Percentiles rank a stretch among this genome's conserved stretches.
Evolutionary conservation across 192 early-diverging fungal species (phyloP).

Genomic region (Coemansia furcata): DNA sequence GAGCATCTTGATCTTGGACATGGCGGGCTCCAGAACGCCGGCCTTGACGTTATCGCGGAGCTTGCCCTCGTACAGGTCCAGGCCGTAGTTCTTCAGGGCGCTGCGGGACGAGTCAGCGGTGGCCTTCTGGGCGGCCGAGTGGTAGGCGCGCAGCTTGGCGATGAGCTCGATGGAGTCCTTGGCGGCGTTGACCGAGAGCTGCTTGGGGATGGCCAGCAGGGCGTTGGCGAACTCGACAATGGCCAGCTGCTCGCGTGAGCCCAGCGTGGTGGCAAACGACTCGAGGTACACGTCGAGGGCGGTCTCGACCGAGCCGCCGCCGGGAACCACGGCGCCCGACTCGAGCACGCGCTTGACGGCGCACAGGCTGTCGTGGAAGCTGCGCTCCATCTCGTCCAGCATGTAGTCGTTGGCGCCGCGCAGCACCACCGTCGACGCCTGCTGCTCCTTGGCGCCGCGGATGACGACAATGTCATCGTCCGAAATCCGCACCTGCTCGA

Average conservation of each 20-base stretch:
- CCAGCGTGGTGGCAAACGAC: slow-evolving; percentile 95
- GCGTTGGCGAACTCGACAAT: slow-evolving; percentile 97
- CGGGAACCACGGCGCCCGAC: slow-evolving; percentile 92
- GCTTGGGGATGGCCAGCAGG: slow-evolving; percentile 95
- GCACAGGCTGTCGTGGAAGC: slow-evolving; percentile 91
- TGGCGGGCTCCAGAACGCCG: slow-evolving; percentile 95
- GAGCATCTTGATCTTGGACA: slow-evolving; percentile 97
- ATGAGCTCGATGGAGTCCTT: slow-evolving; percentile 98
- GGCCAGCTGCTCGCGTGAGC: slow-evolving; percentile 96
- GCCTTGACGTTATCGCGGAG: slow-evolving; percentile 90
- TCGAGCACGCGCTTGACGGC: slow-evolving; percentile 97
- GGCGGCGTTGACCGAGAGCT: slow-evolving; percentile 95
- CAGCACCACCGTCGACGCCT: slow-evolving; percentile 89
- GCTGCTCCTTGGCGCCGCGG: slow-evolving; percentile 66
- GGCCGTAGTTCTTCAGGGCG: slow-evolving; percentile 81
- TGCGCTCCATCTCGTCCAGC: slow-evolving; percentile 99
- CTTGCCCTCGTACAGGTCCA: slow-evolving; percentile 92
- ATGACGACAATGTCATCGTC: slow-evolving; percentile 98
- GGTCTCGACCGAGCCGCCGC: slow-evolving; percentile 94
- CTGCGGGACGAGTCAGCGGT: slow-evolving; percentile 68
- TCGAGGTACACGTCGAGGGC: slow-evolving; percentile 96
- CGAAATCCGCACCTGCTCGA: slow-evolving; percentile 94
- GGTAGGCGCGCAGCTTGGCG: slow-evolving; percentile 93
- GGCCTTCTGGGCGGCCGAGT: slow-evolving; percentile 82
- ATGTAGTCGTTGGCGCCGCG: slow-evolving; percentile 99